Base-by-base conservation (phyloP, 2,329 filamentous ascomycete genomes). In the Fusarium sulawesiense region DNA sequence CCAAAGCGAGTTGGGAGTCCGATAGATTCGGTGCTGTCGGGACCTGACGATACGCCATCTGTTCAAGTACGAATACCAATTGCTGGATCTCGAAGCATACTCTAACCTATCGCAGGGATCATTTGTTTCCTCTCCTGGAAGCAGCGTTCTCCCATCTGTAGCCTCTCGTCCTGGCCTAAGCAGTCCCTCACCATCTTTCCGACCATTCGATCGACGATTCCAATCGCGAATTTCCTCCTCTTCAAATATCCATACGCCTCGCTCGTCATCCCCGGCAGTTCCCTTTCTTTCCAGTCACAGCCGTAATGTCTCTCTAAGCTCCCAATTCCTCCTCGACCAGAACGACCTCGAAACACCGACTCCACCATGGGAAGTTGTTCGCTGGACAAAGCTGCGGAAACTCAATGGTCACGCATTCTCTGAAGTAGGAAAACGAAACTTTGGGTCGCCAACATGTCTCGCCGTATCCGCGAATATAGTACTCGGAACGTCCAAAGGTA, bases 171-270 rank as follows among this genome's bases (percentile, higher is more conserved):
- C 89, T 21, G 86, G 89, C 65, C 80, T 92, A 41, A 82, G 82
- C 70, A 93, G 91, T 73, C 91, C 93, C 16, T 93, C 92, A 18
- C 92, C 92, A 21, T 94, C 93, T 18, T 92, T 98, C 75, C 90
- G 95, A 76, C 95, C 96, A 7, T 99, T 99, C 79, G 96, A 99
- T 78, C 90, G 93, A 69, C 90, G 96, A 59, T 99, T 99, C 80
- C 94, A 97, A 78, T 95, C 95, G 18, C 91, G 94, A 49, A 88
- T 98, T 69, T 84, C 86, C 63, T 88, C 91, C 16, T 83, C 83
- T 49, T 37, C 34, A 6, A 76, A 80, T 32, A 78, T 86, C 25
- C 77, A 79, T 51, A 89, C 89, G 27, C 90, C 92, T 32, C 88
- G 94, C 60, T 86, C 92, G 9, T 85, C 87, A 3, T 97, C 94